Evolutionary conservation across 1,284 basidiomycete genomes (phyloP).

Genomic region (Apiotrichum domesticum): DNA sequence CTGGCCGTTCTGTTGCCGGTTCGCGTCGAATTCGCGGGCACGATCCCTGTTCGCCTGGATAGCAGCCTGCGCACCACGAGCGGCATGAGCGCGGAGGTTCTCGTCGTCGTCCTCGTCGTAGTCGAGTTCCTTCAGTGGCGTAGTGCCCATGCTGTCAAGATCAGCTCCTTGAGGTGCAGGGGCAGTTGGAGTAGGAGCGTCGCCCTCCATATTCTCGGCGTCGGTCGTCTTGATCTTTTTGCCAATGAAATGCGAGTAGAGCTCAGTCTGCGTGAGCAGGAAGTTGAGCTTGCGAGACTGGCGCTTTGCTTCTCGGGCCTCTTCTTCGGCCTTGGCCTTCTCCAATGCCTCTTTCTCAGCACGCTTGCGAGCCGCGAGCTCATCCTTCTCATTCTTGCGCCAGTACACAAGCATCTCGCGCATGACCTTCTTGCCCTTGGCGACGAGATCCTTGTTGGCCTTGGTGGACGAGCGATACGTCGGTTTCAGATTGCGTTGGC

Average conservation of each 20-base stretch:
- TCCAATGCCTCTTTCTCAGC: slow-evolving; percentile 92
- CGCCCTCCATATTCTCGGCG: slow-evolving; percentile 68
- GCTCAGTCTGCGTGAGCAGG: slow-evolving; percentile 96
- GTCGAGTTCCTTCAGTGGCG: slow-evolving; percentile 69
- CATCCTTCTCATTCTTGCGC: slow-evolving; percentile 93
- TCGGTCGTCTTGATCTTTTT: slow-evolving; percentile 96
- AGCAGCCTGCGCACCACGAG: slow-evolving; percentile 83
- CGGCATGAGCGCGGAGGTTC: slow-evolving; percentile 82
- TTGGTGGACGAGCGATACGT: slow-evolving; percentile 74
- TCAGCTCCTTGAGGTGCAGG: slow-evolving; percentile 29
- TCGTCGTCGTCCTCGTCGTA: slow-evolving; percentile 93
- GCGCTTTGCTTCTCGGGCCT: slow-evolving; percentile 88
- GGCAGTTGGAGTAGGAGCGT: slow-evolving; percentile 19
- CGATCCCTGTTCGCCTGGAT: slow-evolving; percentile 72
- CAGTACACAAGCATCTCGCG: slow-evolving; percentile 83
- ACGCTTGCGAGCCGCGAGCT: slow-evolving; percentile 83
- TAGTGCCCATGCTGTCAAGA: slow-evolving; percentile 50
- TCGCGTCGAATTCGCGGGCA: slow-evolving; percentile 75
- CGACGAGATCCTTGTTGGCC: slow-evolving; percentile 78
- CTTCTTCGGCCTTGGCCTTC: slow-evolving; percentile 87
- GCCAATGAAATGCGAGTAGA: slow-evolving; percentile 98
- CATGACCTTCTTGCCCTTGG: slow-evolving; percentile 53
- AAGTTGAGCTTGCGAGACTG: slow-evolving; percentile 98
- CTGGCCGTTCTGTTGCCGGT: slow-evolving; percentile 58
- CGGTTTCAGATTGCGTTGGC: slow-evolving; percentile 73